Percentiles rank a stretch among this genome's conserved stretches.
Conservation (phyloP, 2,329 filamentous ascomycete genomes). For the Pyricularia sp. region DNA sequence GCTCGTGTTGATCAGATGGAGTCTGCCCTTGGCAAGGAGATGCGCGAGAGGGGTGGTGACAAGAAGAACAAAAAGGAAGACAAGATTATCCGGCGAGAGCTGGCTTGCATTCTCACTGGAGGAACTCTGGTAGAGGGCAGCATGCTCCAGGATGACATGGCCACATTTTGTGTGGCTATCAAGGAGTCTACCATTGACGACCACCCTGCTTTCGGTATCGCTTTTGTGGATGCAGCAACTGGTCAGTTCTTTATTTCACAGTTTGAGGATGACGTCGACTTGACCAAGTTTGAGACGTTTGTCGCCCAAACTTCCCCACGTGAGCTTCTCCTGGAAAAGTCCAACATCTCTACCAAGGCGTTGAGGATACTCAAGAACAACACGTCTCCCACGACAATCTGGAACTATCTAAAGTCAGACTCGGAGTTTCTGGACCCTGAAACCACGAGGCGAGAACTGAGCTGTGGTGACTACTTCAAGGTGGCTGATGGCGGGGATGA, state of each 20-base stretch:
- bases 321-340: constrained; percentile 85
- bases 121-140: constrained; percentile 91
- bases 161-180: constrained; percentile 90
- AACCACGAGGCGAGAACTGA: constrained; percentile 70
- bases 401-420: constrained; percentile 82
- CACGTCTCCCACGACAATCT: constrained; percentile 83
- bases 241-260: constrained; percentile 91
- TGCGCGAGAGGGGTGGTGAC: constrained; percentile 75
- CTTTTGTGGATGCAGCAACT: constrained; percentile 91
- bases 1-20: constrained; percentile 95
- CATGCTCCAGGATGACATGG: constrained; percentile 98
- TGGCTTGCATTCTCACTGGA: constrained; percentile 82
- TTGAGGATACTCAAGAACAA: constrained; percentile 94
- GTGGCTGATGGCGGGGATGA: constrained; percentile 36
- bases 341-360: constrained; percentile 75
- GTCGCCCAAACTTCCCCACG: constrained; percentile 85
- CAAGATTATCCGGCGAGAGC: constrained; percentile 86
- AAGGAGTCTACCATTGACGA: constrained; percentile 68
- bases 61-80: constrained; percentile 62
- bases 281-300: constrained; percentile 96
- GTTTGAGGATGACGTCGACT: constrained; percentile 82
- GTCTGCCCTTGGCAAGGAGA: constrained; percentile 90
- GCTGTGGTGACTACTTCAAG: constrained; percentile 67
- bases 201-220: constrained; percentile 77
- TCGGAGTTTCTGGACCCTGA: constrained; percentile 91